phyloP scores from a whole-genome alignment of 495 filamentous ascomycete species.

The Niebla homalea region DNA sequence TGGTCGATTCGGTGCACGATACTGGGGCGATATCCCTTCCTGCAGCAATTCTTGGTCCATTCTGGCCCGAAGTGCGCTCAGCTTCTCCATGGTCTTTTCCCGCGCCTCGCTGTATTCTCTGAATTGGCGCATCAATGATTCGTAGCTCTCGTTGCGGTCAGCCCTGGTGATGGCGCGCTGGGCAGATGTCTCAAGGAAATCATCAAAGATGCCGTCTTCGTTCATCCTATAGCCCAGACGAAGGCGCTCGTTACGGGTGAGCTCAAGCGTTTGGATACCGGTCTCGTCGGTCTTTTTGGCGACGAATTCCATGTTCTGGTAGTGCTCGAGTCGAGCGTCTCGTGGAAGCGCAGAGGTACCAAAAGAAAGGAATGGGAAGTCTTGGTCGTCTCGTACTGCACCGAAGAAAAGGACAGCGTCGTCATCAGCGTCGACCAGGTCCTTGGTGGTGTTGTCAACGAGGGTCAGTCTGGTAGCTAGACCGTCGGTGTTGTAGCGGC shows the following conservation, averaged over 20 bases:
- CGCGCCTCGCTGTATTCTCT: neutral
- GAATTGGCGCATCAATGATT: neutral
- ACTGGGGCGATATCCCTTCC: neutral
- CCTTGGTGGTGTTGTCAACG: constrained; percentile 11
- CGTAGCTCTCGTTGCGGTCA: neutral
- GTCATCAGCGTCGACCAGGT: constrained; percentile 10
- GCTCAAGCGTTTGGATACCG: constrained; percentile 7
- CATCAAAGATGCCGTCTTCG: constrained; percentile 12
- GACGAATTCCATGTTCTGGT: constrained; percentile 17
- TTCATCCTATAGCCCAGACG: constrained; percentile 10
- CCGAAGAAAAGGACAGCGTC: constrained; percentile 11
- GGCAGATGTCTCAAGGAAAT: neutral
- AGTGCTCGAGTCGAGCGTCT: constrained; percentile 5
- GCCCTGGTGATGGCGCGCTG: neutral
- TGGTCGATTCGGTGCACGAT: neutral
- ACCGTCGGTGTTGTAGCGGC: constrained; percentile 17
- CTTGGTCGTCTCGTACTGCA: constrained; percentile 12
- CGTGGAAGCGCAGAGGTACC: constrained; percentile 12
- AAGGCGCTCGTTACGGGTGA: constrained; percentile 16
- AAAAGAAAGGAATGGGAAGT: constrained; percentile 15
- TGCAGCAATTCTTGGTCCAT: neutral
- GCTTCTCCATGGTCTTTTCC: neutral
- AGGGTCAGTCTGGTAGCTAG: constrained; percentile 14
- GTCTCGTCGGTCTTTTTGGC: constrained; percentile 14
- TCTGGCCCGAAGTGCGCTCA: neutral